phyloP scores from a whole-genome alignment of 192 early-diverging fungal species.

The Linnemannia zychae region DNA sequence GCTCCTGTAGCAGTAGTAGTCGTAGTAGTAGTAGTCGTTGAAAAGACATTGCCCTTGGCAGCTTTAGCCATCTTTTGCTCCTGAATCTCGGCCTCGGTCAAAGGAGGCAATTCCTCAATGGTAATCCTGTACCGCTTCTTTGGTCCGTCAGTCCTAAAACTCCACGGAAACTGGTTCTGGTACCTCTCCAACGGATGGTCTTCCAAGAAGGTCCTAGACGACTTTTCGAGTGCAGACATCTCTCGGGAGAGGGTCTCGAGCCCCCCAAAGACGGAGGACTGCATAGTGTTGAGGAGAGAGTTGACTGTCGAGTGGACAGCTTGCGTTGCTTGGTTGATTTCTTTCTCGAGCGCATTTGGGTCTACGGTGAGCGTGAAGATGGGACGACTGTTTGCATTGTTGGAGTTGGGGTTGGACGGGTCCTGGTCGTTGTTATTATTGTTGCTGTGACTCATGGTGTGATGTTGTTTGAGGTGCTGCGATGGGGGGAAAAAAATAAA shows the following conservation, averaged over 20 bases:
- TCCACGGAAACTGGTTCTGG: conserved; percentile 35
- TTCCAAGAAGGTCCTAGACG: conserved; percentile 23
- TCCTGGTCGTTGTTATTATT: conserved; percentile 1
- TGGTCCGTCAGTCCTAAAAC: conserved; percentile 31
- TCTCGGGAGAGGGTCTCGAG: conserved; percentile 40
- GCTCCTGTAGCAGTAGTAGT: neutral
- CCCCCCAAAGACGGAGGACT: conserved; percentile 53
- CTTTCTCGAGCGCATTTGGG: conserved; percentile 39
- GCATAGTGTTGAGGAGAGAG: conserved; percentile 46
- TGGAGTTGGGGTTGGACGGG: neutral
- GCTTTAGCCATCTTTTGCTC: neutral
- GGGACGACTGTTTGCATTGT: conserved; percentile 4
- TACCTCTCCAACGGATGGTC: conserved; percentile 3
- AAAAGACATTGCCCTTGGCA: too few relatives aligned
- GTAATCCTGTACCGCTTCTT: conserved; percentile 52
- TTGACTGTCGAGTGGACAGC: conserved; percentile 43
- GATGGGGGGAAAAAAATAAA: neutral
- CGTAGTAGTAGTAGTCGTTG: neutral
- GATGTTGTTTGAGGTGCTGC: neutral
- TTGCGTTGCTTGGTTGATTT: conserved; percentile 42
- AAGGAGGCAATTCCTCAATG: conserved; percentile 42
- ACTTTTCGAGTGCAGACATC: conserved; percentile 37
- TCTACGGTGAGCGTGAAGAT: conserved; percentile 49
- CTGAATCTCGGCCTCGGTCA: conserved; percentile 11
- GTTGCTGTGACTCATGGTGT: neutral